Conservation (phyloP, 1,284 basidiomycete genomes). For the Butyriboletus appendiculatus region DNA sequence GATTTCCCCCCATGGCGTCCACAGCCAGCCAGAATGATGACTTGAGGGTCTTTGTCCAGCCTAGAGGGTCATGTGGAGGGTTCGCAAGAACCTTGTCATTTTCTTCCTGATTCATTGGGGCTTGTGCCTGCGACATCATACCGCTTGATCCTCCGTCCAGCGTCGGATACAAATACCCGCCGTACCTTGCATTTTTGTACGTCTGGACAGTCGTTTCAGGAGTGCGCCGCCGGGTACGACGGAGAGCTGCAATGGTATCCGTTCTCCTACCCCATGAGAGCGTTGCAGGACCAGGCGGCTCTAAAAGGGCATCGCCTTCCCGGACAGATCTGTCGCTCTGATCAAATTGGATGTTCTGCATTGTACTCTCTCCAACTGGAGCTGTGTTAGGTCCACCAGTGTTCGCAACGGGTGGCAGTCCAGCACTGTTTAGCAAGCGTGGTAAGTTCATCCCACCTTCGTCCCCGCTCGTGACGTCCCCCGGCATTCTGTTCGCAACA, state of each 20-base stretch:
- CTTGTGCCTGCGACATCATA: not conserved
- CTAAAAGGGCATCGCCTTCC: conserved; percentile 3
- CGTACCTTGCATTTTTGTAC: conserved; percentile 8
- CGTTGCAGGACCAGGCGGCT: conserved; percentile 32
- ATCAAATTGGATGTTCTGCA: not conserved
- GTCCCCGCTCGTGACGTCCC: conserved; percentile 43
- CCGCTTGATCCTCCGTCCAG: not conserved
- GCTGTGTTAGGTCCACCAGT: not conserved
- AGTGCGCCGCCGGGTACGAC: conserved; percentile 15
- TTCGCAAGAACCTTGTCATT: not conserved
- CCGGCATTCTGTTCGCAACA: conserved; percentile 44
- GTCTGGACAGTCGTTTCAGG: conserved; percentile 7
- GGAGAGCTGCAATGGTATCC: conserved; percentile 24
- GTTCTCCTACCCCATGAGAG: conserved; percentile 28
- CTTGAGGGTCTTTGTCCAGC: conserved; percentile 37
- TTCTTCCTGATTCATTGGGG: not conserved
- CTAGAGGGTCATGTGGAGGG: conserved; percentile 8
- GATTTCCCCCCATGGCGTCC: conserved; percentile 32
- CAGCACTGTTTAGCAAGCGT: not conserved
- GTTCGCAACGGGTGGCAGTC: not conserved
- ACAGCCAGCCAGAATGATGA: conserved; percentile 40
- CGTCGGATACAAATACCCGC: conserved; percentile 13
- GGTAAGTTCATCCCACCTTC: conserved; percentile 30
- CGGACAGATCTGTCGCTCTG: not conserved
- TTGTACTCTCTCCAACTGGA: not conserved